Evolutionary conservation across 495 filamentous ascomycete species (phyloP).

Genomic region (Schizothecium vesticola): DNA sequence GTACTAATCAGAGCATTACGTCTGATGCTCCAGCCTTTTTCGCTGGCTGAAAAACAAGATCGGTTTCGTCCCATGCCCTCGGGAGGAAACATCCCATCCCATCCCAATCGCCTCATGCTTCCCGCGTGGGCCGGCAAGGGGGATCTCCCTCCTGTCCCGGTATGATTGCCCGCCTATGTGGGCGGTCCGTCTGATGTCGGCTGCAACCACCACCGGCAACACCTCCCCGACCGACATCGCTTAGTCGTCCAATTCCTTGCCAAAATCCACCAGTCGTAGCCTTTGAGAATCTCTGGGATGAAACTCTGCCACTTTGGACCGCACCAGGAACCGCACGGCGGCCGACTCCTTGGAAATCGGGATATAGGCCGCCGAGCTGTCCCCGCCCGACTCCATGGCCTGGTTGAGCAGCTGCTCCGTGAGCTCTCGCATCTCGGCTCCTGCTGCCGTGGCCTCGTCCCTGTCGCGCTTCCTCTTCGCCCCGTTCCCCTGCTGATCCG

Average conservation of each 20-base stretch:
- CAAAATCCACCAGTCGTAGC: conserved; percentile 79
- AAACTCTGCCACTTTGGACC: conserved; percentile 79
- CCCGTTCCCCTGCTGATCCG: conserved; percentile 24
- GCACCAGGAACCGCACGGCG: conserved; percentile 73
- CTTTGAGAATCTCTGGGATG: conserved; percentile 75
- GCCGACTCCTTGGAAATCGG: conserved; percentile 70
- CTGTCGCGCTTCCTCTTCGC: conserved; percentile 28
- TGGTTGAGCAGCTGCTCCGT: conserved; percentile 56
- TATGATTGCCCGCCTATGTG: conserved; percentile 9
- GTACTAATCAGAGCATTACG: background rate
- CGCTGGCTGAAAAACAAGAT: background rate
- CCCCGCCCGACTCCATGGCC: conserved; percentile 55
- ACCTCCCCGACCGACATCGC: background rate
- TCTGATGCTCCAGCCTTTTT: background rate
- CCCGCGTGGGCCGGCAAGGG: background rate
- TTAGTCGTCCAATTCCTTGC: conserved; percentile 65
- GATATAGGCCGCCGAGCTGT: conserved; percentile 58
- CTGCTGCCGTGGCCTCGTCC: conserved; percentile 61
- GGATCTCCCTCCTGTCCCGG: conserved; percentile 1
- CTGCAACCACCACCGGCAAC: background rate
- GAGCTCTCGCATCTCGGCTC: conserved; percentile 60
- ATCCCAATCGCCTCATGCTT: background rate
- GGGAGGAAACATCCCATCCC: background rate
- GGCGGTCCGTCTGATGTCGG: background rate
- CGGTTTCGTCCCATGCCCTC: background rate